Base-by-base conservation (phyloP, 805 yeast species). In the Wickerhamomyces kurtzmanii region DNA sequence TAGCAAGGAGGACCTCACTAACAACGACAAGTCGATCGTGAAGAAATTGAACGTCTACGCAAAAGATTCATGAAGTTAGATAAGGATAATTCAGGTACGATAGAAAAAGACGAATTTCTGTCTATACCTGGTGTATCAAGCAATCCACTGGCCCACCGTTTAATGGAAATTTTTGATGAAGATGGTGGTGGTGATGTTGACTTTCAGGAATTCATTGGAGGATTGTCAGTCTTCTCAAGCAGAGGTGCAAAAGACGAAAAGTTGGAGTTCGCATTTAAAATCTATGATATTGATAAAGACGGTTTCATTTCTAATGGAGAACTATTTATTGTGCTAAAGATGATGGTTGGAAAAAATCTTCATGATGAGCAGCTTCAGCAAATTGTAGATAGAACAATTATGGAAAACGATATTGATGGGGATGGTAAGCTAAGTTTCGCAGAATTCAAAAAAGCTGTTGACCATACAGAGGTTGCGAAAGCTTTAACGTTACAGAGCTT, bases 281-380 rank as follows among this genome's bases (percentile, higher is more conserved):
- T 91, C 12, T 91, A 91, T 49, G 99, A 91, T 49, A 85, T 91
- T 37, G 99, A 91, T 54, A 68, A 85, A 31, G 99, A 91, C 50
- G 98, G 98, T 0, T 86, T 48, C 49, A 84, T 91, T 20, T 87
- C 96, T 3, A 89, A 89, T 49, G 99, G 98, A 15, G 99, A 91
- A 55, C 55, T 91, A 31, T 91, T 79, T 45, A 65, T 89, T 22
- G 97, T 91, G 22, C 62, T 91, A 58, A 83, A 91, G 55, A 82
- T 84, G 72, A 91, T 91, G 98, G 98, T 93, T 16, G 98, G 97
- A 2, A 78, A 75, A 41, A 86, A 91, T 46, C 57, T 93, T 32
- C 79, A 75, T 36, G 94, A 83, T 33, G 74, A 72, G 16, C 95
- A 91, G 45, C 65, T 91, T 31, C 99, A 91, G 52, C 97, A 93